These are phyloP conservation scores for Fomitopsis schrenkii DNA, from an alignment of 1,284 basidiomycete genomes.

Conservation along the genomic window DNA sequence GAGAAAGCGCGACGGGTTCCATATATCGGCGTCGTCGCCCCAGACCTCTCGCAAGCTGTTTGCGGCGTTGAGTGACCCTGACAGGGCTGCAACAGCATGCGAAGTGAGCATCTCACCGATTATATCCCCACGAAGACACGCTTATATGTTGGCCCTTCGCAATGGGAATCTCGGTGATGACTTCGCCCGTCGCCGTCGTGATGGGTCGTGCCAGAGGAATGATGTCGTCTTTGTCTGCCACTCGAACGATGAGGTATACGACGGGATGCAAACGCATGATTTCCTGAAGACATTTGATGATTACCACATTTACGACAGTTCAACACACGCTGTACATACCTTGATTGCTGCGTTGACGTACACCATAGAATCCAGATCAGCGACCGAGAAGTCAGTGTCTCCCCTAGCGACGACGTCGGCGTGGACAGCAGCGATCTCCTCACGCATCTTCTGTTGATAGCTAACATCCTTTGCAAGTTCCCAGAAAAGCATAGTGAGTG, in stretches of 20 bases:
- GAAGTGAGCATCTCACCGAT: conserved; percentile 23
- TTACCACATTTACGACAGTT: background rate
- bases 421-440: conserved; percentile 36
- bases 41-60: conserved; percentile 21
- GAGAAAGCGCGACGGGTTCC: conserved; percentile 26
- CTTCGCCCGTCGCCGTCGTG: conserved; percentile 22
- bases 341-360: conserved; percentile 50
- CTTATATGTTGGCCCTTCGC: conserved; percentile 31
- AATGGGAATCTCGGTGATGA: conserved; percentile 30
- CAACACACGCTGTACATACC: background rate
- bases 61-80: background rate
- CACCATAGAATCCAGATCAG: conserved; percentile 50
- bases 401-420: conserved; percentile 33
- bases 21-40: conserved; percentile 24
- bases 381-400: conserved; percentile 35
- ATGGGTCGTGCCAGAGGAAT: conserved; percentile 27
- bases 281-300: conserved; percentile 12
- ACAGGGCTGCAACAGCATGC: background rate
- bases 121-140: conserved; percentile 32
- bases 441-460: conserved; percentile 35
- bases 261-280: conserved; percentile 29
- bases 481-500: conserved; percentile 36
- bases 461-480: conserved; percentile 37
- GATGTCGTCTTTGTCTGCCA: conserved; percentile 26
- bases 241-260: conserved; percentile 22